Evolutionary conservation across 495 filamentous ascomycete species (phyloP).

Genomic region (Friedmanniomyces simplex): DNA sequence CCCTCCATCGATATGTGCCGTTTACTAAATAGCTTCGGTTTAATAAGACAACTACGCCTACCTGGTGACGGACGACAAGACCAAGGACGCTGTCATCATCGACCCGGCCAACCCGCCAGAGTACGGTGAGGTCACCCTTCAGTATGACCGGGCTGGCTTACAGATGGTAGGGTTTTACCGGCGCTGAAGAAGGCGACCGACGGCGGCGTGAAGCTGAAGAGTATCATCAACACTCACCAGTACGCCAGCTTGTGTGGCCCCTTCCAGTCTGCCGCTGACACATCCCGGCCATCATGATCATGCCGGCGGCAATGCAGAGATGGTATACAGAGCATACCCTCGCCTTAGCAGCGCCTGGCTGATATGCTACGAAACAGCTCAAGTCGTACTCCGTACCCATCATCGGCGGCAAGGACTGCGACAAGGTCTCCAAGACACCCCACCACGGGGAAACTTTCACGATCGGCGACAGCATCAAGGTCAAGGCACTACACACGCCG

Average conservation of each 20-base stretch:
- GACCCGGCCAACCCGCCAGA: conserved; percentile 89
- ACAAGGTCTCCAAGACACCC: conserved; percentile 64
- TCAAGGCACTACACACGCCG: conserved; percentile 86
- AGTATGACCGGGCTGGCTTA: neutral
- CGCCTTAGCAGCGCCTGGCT: neutral
- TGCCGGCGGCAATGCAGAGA: conserved; percentile 77
- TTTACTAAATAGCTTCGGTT: too few relatives aligned
- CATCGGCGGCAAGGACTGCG: conserved; percentile 81
- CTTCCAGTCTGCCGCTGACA: conserved; percentile 2
- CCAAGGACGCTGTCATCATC: conserved; percentile 86
- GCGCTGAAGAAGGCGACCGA: conserved; percentile 59
- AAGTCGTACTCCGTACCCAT: conserved; percentile 57
- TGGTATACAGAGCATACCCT: conserved; percentile 37
- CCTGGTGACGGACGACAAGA: conserved; percentile 80
- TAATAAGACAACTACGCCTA: conserved; percentile 80
- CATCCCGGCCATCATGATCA: conserved; percentile 77
- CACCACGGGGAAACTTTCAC: conserved; percentile 66
- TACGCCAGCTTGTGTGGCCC: conserved; percentile 36
- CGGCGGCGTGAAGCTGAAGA: conserved; percentile 69
- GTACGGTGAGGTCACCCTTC: conserved; percentile 40
- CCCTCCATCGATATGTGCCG: too few relatives aligned
- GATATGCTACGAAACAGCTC: conserved; percentile 42
- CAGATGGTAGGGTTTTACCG: conserved; percentile 58
- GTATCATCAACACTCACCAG: conserved; percentile 97
- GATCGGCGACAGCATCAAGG: conserved; percentile 68